Conservation (phyloP, 306 rosid genomes). For the Rosa lucieae region DNA sequence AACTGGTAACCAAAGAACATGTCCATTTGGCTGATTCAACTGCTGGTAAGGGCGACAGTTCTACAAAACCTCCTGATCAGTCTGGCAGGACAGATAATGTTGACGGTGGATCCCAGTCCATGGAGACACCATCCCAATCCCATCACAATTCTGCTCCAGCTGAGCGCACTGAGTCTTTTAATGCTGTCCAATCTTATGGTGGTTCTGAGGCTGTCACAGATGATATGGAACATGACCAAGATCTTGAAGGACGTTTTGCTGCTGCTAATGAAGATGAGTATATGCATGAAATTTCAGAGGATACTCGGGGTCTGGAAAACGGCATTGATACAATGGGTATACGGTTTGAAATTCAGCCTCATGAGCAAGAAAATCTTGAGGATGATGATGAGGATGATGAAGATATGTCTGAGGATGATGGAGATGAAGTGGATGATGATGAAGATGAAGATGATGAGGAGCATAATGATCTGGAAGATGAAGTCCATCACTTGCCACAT, state of each 20-base stretch:
- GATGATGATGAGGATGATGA: slow-evolving; percentile 82
- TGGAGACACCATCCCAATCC: slow-evolving; percentile 62
- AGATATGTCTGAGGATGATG: slow-evolving; percentile 97
- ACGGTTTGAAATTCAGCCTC: slow-evolving; percentile 75
- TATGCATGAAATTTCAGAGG: slow-evolving; percentile 87
- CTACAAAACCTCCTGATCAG: slow-evolving; percentile 66
- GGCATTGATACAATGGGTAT: slow-evolving; percentile 65
- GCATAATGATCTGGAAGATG: slow-evolving; percentile 88
- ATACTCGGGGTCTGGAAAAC: slow-evolving; percentile 61
- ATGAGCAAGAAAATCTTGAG: slow-evolving; percentile 73
- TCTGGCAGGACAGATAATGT: slow-evolving; percentile 46
- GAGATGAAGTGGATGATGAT: slow-evolving; percentile 85
- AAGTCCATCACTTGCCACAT: slow-evolving; percentile 86
- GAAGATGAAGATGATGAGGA: slow-evolving; percentile 89
- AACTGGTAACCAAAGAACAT: slow-evolving; percentile 85
- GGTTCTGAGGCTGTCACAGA: slow-evolving; percentile 92
- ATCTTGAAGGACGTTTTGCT: slow-evolving; percentile 70
- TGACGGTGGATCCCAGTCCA: slow-evolving; percentile 57
- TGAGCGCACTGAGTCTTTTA: slow-evolving; percentile 61
- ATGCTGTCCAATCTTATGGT: slow-evolving; percentile 60
- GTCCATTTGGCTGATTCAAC: slow-evolving; percentile 65
- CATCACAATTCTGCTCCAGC: slow-evolving; percentile 56
- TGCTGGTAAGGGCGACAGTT: slow-evolving; percentile 62
- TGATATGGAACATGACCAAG: slow-evolving; percentile 98
- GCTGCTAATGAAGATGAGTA: slow-evolving; percentile 71